Percentiles rank a stretch among this genome's conserved stretches.
Evolutionary conservation across 306 rosid genomes (phyloP).

Genomic region (Gastrolobium villosum): DNA sequence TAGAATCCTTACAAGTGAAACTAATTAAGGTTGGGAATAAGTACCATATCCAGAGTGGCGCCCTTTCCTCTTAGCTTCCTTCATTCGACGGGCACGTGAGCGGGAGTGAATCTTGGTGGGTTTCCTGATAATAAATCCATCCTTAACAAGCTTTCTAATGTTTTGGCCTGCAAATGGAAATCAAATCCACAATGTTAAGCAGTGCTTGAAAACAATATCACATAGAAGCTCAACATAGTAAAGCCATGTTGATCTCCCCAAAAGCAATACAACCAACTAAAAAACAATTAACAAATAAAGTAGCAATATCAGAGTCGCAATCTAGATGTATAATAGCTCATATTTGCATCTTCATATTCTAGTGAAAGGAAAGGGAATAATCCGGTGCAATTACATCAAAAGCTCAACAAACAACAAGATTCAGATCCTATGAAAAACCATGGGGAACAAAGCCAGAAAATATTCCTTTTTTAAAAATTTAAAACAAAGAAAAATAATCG

Average conservation of each 20-base stretch:
- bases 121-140: conserved; percentile 95
- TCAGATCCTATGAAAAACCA: background rate
- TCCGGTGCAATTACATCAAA: background rate
- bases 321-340: background rate
- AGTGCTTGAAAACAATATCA: background rate
- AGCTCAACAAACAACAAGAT: background rate
- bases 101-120: conserved; percentile 98
- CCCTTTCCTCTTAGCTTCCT: conserved; percentile 95
- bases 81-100: conserved; percentile 96
- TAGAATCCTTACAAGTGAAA: background rate
- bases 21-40: background rate
- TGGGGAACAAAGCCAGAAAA: background rate
- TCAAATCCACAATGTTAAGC: background rate
- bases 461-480: too few species aligned
- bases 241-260: background rate
- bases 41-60: conserved; percentile 99
- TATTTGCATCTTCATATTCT: background rate
- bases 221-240: background rate
- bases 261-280: background rate
- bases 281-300: background rate
- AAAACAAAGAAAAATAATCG: background rate
- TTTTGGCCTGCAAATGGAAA: conserved; percentile 79
- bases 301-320: background rate
- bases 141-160: conserved; percentile 94
- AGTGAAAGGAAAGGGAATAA: background rate